phyloP scores from a whole-genome alignment of 139 green algal genomes.

The Micractinium sp. region DNA sequence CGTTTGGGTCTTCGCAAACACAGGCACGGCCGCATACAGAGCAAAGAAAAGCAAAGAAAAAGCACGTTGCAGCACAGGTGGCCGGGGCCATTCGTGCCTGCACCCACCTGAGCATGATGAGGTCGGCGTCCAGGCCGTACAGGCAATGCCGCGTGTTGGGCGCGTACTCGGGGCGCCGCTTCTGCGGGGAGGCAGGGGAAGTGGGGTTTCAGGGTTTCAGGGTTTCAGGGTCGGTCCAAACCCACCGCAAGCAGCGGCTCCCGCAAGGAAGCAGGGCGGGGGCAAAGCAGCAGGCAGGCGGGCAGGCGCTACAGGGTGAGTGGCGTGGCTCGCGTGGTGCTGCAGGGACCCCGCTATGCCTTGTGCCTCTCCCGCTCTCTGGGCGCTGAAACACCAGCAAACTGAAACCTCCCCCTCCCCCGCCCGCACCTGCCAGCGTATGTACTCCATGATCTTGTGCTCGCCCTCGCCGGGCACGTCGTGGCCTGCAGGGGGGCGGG shows the following conservation, averaged over 20 bases:
- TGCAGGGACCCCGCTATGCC: too few species aligned
- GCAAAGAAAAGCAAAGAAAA: neutral
- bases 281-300: neutral
- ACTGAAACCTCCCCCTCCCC: neutral
- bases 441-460: conserved; percentile 99
- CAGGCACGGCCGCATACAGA: neutral
- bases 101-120: conserved; percentile 89
- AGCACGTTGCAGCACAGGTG: neutral
- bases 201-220: neutral
- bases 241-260: neutral
- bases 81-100: too few species aligned
- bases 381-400: too few species aligned
- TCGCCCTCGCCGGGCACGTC: conserved; percentile 96
- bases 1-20: too few species aligned
- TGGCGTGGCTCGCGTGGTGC: neutral
- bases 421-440: conserved; percentile 74
- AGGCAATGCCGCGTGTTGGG: conserved; percentile 91
- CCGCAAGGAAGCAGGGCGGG: too few species aligned
- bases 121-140: conserved; percentile 96
- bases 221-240: neutral
- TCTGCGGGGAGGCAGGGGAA: neutral
- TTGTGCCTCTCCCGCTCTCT: too few species aligned
- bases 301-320: too few species aligned
- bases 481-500: conserved; percentile 64
- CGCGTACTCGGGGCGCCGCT: conserved; percentile 47